Percentiles rank a stretch among this genome's conserved stretches.
phyloP scores from a whole-genome alignment of 352 stramenopile species.

The Phytophthora meadii region DNA sequence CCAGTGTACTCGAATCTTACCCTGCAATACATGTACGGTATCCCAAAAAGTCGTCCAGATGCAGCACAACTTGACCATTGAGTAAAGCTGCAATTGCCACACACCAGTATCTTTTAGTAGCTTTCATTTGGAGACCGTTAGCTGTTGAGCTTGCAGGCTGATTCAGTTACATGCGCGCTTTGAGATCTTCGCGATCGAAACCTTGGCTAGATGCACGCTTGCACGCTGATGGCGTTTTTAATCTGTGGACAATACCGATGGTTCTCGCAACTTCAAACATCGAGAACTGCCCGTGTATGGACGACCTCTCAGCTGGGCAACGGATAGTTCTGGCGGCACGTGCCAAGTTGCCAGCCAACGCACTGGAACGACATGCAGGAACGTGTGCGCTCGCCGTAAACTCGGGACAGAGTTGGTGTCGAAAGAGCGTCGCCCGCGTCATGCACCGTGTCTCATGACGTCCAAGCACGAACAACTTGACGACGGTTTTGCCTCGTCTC shows the following conservation, averaged over 20 bases:
- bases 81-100: too few species aligned
- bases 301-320: constrained; percentile 4
- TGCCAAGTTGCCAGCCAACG: constrained; percentile 2
- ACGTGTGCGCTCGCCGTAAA: constrained; percentile 4
- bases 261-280: neutral
- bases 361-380: constrained; percentile 4
- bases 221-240: neutral
- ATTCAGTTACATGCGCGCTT: neutral
- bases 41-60: neutral
- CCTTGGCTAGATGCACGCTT: neutral
- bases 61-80: neutral
- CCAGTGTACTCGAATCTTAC: constrained; percentile 6
- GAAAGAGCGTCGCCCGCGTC: constrained; percentile 18
- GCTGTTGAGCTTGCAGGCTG: constrained; percentile 2
- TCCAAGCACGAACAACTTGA: constrained; percentile 3
- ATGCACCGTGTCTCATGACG: constrained; percentile 20
- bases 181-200: neutral
- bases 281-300: neutral
- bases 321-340: constrained; percentile 16
- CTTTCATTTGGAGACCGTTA: too few species aligned
- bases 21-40: too few species aligned
- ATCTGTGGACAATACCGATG: neutral
- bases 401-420: neutral
- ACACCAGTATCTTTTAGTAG: too few species aligned
- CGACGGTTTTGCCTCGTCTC: constrained; percentile 23